Conservation (phyloP, 1,139 yeast genomes). For the Pichia sp. region DNA sequence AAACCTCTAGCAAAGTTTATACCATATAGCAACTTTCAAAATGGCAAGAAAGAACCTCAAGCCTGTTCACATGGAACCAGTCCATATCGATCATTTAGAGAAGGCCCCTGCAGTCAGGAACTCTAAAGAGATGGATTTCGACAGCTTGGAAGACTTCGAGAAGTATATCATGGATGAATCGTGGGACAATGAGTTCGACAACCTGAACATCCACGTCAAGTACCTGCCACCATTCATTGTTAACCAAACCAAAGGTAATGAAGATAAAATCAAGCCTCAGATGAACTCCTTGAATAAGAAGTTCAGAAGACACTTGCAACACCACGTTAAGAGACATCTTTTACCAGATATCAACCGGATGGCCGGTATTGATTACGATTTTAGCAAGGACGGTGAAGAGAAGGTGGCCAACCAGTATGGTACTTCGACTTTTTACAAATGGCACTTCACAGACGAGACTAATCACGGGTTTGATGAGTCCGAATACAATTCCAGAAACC, state of each 20-base stretch:
- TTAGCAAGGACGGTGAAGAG: slow-evolving; percentile 28
- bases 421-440: slow-evolving; percentile 30
- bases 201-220: slow-evolving; percentile 59
- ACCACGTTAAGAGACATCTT: slow-evolving; percentile 68
- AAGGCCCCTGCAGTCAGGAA: slow-evolving; percentile 28
- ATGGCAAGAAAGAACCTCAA: slow-evolving; percentile 27
- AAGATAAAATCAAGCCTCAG: slow-evolving; percentile 69
- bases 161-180: slow-evolving; percentile 64
- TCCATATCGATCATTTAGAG: slow-evolving; percentile 28
- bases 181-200: slow-evolving; percentile 71
- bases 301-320: slow-evolving; percentile 70
- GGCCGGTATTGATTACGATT: slow-evolving; percentile 43
- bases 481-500: slow-evolving; percentile 43
- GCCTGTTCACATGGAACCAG: slow-evolving; percentile 27
- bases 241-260: slow-evolving; percentile 62
- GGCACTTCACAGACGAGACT: slow-evolving; percentile 49
- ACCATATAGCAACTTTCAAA: neutral
- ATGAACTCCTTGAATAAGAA: slow-evolving; percentile 68
- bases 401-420: slow-evolving; percentile 35
- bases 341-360: slow-evolving; percentile 60
- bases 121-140: slow-evolving; percentile 43
- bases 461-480: slow-evolving; percentile 51
- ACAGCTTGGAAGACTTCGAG: slow-evolving; percentile 59
- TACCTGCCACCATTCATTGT: slow-evolving; percentile 72
- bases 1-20: neutral